A percentile compares a stretch with the other conserved stretches of the same genome.
Evolutionary conservation across 371 early-diverging fungal genomes (phyloP).

Genomic region (Mortierella sp.): DNA sequence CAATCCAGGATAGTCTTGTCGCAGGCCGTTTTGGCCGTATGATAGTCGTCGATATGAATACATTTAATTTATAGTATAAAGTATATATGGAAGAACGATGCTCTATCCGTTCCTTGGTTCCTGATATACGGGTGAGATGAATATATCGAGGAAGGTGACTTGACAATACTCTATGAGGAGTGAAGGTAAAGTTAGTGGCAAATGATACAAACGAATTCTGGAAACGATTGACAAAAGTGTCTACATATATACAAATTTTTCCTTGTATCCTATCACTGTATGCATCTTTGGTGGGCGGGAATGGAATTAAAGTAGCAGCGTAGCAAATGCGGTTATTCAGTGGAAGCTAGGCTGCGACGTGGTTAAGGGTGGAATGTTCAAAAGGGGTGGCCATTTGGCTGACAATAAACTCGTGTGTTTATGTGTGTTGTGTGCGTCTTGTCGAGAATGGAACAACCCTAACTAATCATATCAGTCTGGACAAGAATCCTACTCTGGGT

Average conservation of each 20-base stretch:
- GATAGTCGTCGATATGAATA: not conserved
- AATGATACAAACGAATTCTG: too few relatives aligned
- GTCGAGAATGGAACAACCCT: too few relatives aligned
- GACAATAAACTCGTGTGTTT: too few relatives aligned
- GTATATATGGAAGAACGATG: not conserved
- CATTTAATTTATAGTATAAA: too few relatives aligned
- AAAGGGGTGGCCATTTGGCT: not conserved
- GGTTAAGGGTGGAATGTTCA: not conserved
- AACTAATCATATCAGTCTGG: not conserved
- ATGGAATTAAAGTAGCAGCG: not conserved
- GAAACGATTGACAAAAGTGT: too few relatives aligned
- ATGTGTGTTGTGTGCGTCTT: too few relatives aligned
- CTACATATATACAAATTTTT: too few relatives aligned
- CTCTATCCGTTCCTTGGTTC: not conserved
- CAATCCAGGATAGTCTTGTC: not conserved
- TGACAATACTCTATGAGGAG: too few relatives aligned
- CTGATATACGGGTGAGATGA: too few relatives aligned
- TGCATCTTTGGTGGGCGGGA: not conserved
- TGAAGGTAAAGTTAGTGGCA: too few relatives aligned
- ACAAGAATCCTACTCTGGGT: not conserved
- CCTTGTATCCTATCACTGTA: too few relatives aligned
- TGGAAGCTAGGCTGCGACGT: not conserved
- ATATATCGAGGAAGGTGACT: too few relatives aligned
- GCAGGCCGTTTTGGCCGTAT: not conserved
- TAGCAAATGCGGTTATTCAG: slow-evolving; percentile 1